Conservation (phyloP, 1,284 basidiomycete genomes). For the Ceratobasidium sp. region DNA sequence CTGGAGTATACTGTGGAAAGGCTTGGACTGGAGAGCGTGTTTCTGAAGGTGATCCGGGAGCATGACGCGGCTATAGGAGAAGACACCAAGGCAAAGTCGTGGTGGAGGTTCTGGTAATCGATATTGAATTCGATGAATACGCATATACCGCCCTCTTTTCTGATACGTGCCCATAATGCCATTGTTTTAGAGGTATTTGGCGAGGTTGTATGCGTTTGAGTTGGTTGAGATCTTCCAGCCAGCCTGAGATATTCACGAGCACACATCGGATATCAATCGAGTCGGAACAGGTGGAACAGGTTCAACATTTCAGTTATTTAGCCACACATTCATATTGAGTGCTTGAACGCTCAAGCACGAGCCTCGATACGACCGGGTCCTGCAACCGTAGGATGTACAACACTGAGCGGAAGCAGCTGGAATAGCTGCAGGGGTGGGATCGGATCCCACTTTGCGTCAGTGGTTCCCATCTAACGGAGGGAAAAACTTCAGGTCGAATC, state of each 20-base stretch:
- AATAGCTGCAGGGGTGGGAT: background rate
- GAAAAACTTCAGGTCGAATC: background rate
- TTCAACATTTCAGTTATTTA: too few species aligned
- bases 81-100: background rate
- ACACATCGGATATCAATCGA: too few species aligned
- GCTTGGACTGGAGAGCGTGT: conserved; percentile 76
- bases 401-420: background rate
- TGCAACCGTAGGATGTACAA: background rate
- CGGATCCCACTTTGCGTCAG: background rate
- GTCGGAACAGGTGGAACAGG: too few species aligned
- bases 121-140: too few species aligned
- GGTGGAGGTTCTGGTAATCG: conserved; percentile 39
- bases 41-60: conserved; percentile 74
- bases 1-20: conserved; percentile 77
- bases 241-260: too few species aligned
- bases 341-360: too few species aligned
- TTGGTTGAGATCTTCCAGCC: too few species aligned
- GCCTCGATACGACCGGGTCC: background rate
- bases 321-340: too few species aligned
- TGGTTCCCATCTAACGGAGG: background rate
- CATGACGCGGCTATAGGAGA: conserved; percentile 4
- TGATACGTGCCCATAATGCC: too few species aligned
- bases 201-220: too few species aligned
- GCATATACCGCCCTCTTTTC: too few species aligned
- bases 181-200: too few species aligned